A percentile compares a stretch with the other conserved stretches of the same genome.
These are phyloP conservation scores for Globisporangium camurandrum DNA, from an alignment of 352 stramenopile genomes.

Conservation along the genomic window DNA sequence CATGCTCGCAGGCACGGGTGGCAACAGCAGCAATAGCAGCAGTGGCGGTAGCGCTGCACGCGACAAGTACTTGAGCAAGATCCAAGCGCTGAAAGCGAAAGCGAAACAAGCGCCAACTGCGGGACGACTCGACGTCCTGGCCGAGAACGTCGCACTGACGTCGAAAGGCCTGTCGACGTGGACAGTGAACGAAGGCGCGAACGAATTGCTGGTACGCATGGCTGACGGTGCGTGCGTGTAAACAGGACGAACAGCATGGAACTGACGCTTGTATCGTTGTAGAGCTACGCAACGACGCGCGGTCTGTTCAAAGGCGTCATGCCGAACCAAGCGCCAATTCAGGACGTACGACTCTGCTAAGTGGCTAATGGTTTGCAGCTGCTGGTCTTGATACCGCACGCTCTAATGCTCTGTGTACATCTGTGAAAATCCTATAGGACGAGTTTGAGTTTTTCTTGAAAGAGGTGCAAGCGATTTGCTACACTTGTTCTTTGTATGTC, in stretches of 20 bases:
- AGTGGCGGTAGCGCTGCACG: constrained; percentile 18
- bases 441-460: constrained; percentile 63
- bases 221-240: neutral
- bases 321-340: constrained; percentile 32
- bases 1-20: neutral
- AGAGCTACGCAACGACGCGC: constrained; percentile 58
- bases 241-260: too few relatives aligned
- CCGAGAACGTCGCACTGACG: constrained; percentile 20
- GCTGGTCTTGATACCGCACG: neutral
- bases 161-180: constrained; percentile 60
- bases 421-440: constrained; percentile 21
- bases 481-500: neutral
- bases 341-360: constrained; percentile 32
- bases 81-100: constrained; percentile 63
- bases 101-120: constrained; percentile 3
- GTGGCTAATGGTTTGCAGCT: neutral
- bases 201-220: constrained; percentile 49
- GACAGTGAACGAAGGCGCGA: constrained; percentile 62
- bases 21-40: neutral
- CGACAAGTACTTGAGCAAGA: constrained; percentile 74
- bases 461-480: constrained; percentile 25
- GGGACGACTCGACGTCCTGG: constrained; percentile 14
- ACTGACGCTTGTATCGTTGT: neutral
- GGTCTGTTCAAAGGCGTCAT: constrained; percentile 58
- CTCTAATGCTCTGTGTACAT: neutral